phyloP scores from a whole-genome alignment of 441 rosid species.

The Jatropha podagrica region DNA sequence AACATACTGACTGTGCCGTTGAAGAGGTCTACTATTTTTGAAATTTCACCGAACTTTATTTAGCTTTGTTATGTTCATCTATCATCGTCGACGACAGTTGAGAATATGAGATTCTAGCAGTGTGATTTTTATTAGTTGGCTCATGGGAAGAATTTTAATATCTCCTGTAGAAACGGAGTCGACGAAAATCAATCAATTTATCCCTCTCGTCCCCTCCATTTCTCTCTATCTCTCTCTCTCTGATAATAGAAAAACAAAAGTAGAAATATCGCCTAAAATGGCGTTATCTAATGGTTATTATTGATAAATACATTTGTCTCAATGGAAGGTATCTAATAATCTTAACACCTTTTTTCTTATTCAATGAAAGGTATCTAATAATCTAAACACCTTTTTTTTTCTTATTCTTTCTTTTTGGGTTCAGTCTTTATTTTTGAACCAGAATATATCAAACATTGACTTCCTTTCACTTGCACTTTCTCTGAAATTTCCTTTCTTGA shows the following conservation, averaged over 20 bases:
- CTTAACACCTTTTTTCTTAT: neutral
- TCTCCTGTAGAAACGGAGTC: neutral
- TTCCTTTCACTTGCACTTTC: conserved; percentile 12
- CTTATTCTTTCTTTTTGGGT: neutral
- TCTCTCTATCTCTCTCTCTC: neutral
- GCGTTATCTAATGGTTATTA: conserved; percentile 4
- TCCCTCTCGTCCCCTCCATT: neutral
- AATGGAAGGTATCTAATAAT: neutral
- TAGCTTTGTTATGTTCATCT: too few relatives aligned
- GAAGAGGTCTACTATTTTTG: too few relatives aligned
- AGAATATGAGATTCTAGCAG: too few relatives aligned
- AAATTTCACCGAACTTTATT: too few relatives aligned
- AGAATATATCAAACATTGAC: conserved; percentile 18
- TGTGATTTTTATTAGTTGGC: too few relatives aligned
- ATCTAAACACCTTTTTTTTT: neutral
- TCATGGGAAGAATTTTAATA: too few relatives aligned
- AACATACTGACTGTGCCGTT: too few relatives aligned
- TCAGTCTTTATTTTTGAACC: neutral
- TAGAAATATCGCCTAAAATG: conserved; percentile 6
- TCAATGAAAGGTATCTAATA: neutral
- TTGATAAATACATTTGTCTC: neutral
- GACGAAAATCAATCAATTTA: neutral
- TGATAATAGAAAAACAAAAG: neutral
- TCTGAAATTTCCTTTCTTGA: neutral
- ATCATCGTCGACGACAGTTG: too few relatives aligned